Conservation (phyloP, 148 eudicot species). For the Bassia scoparia region DNA sequence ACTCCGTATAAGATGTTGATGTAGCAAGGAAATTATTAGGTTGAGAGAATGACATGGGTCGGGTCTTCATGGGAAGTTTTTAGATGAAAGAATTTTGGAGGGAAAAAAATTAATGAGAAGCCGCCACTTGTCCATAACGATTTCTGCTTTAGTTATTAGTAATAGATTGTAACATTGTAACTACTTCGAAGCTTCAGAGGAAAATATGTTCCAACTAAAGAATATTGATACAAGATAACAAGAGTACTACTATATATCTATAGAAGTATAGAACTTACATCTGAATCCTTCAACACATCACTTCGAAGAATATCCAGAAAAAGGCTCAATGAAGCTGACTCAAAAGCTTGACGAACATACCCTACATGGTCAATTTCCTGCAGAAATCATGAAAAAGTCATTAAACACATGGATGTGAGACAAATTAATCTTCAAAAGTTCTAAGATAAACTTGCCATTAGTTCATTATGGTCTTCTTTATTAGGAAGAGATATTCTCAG, state of each 20-base stretch:
- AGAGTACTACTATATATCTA: neutral
- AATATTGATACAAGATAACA: slow-evolving; percentile 1
- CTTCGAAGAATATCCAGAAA: slow-evolving; percentile 73
- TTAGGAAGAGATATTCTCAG: slow-evolving; percentile 71
- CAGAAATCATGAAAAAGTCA: slow-evolving; percentile 18
- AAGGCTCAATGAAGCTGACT: slow-evolving; percentile 63
- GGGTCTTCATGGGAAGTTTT: no score
- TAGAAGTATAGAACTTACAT: slow-evolving; percentile 47
- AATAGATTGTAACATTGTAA: no score
- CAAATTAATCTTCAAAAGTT: neutral
- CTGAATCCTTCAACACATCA: slow-evolving; percentile 69
- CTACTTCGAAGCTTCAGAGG: no score
- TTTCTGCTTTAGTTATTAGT: no score
- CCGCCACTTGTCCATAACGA: no score
- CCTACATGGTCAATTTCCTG: slow-evolving; percentile 91
- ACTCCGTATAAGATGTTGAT: no score
- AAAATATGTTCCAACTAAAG: no score
- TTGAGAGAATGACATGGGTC: no score
- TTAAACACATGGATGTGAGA: slow-evolving; percentile 5
- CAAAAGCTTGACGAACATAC: slow-evolving; percentile 88
- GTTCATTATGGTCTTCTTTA: slow-evolving; percentile 47
- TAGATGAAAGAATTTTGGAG: no score
- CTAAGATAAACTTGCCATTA: slow-evolving; percentile 42
- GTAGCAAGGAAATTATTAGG: no score
- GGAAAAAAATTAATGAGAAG: no score